phyloP scores from a whole-genome alignment of 2,329 filamentous ascomycete genomes.

The Colletotrichum tabaci region DNA sequence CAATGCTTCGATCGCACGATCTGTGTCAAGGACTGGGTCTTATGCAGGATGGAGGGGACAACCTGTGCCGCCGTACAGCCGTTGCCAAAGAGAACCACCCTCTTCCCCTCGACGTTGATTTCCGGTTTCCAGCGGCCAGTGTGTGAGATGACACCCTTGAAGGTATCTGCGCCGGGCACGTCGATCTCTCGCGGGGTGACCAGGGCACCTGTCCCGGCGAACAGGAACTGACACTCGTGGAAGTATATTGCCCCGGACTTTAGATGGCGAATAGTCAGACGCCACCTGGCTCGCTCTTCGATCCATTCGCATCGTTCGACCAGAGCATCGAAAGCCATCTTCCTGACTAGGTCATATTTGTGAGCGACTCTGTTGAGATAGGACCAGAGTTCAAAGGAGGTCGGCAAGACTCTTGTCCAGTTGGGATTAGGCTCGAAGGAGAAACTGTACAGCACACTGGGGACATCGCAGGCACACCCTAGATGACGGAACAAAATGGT shows the following conservation, averaged over 20 bases:
- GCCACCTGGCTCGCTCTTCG: conserved; percentile 53
- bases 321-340: conserved; percentile 55
- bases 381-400: conserved; percentile 67
- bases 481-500: not conserved
- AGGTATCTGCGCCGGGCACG: conserved; percentile 65
- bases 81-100: conserved; percentile 67
- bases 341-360: conserved; percentile 57
- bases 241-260: conserved; percentile 44
- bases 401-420: conserved; percentile 72
- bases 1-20: conserved; percentile 60
- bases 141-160: conserved; percentile 69
- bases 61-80: conserved; percentile 70
- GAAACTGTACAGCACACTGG: conserved; percentile 73
- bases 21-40: conserved; percentile 52
- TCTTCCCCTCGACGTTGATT: conserved; percentile 62
- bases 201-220: conserved; percentile 53
- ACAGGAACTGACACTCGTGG: conserved; percentile 59
- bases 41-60: conserved; percentile 58
- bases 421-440: conserved; percentile 73
- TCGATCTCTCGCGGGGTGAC: conserved; percentile 53
- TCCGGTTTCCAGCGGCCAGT: conserved; percentile 68
- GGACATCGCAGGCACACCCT: conserved; percentile 69
- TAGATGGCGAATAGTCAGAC: conserved; percentile 49
- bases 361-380: conserved; percentile 70
- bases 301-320: conserved; percentile 58